These are phyloP conservation scores for Ganoderma sinense DNA, from an alignment of 1,284 basidiomycete species.

Conservation along the genomic window DNA sequence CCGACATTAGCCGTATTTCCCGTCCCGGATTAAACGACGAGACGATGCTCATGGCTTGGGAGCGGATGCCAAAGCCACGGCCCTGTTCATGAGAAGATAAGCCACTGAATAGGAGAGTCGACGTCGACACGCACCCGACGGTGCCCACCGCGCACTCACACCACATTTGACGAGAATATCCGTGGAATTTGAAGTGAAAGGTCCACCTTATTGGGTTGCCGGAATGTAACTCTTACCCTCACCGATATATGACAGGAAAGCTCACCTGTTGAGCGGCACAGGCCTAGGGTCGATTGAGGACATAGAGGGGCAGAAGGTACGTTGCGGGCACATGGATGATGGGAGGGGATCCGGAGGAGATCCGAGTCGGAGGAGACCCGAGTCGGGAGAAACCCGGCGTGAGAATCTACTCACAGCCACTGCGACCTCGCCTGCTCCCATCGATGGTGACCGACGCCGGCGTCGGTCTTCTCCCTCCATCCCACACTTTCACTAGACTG, in stretches of 20 bases:
- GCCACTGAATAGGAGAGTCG: not conserved
- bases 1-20: too few relatives aligned
- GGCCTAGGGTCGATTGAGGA: not conserved
- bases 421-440: not conserved
- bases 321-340: not conserved
- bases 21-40: not conserved
- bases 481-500: not conserved
- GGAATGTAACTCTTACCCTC: not conserved
- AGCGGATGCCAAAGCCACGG: not conserved
- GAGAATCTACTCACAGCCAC: not conserved
- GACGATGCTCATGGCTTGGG: not conserved
- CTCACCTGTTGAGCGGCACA: not conserved
- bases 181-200: not conserved
- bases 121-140: not conserved
- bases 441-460: too few relatives aligned
- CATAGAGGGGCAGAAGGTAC: not conserved
- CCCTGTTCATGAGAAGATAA: not conserved
- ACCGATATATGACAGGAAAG: not conserved
- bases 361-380: not conserved
- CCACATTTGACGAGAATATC: not conserved
- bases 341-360: too few relatives aligned
- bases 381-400: not conserved
- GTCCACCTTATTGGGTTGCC: not conserved
- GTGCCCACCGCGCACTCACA: not conserved
- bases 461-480: not conserved